Evolutionary conservation across 2,329 filamentous ascomycete genomes (phyloP).

Genomic region (Xylogone sp.): DNA sequence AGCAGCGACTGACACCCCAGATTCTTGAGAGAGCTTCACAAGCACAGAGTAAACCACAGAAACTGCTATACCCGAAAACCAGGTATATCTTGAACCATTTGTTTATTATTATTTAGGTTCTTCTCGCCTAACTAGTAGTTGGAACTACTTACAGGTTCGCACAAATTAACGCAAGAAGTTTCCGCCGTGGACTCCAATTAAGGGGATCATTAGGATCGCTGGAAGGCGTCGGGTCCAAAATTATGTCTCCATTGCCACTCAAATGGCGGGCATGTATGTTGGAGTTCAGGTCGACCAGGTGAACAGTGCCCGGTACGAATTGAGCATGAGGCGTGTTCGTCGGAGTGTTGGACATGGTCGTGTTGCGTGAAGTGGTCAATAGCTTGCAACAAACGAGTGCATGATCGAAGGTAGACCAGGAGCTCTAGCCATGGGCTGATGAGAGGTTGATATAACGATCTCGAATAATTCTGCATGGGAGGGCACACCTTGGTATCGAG

Average conservation of each 20-base stretch:
- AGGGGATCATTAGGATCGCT: slow-evolving; percentile 31
- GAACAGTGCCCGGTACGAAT: slow-evolving; percentile 18
- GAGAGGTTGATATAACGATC: not conserved
- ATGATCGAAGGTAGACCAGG: not conserved
- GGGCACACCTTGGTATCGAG: not conserved
- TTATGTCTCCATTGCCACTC: slow-evolving; percentile 16
- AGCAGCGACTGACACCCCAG: slow-evolving; percentile 36
- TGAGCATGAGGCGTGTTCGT: not conserved
- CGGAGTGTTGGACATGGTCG: not conserved
- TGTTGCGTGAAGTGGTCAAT: not conserved
- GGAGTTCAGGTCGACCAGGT: slow-evolving; percentile 19
- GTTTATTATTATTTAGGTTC: slow-evolving; percentile 18
- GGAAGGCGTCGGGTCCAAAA: slow-evolving; percentile 20
- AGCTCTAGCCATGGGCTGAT: not conserved
- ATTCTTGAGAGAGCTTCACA: slow-evolving; percentile 38
- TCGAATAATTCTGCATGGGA: not conserved
- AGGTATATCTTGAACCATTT: slow-evolving; percentile 32
- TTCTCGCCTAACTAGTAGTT: slow-evolving; percentile 32
- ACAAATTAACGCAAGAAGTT: slow-evolving; percentile 11
- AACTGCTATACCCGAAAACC: slow-evolving; percentile 40
- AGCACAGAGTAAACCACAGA: slow-evolving; percentile 42
- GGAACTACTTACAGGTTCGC: not conserved
- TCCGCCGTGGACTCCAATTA: slow-evolving; percentile 28
- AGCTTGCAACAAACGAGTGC: not conserved
- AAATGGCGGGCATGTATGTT: slow-evolving; percentile 7